Evolutionary conservation across 2,329 filamentous ascomycete genomes (phyloP).

Genomic region (Alternaria viburni): DNA sequence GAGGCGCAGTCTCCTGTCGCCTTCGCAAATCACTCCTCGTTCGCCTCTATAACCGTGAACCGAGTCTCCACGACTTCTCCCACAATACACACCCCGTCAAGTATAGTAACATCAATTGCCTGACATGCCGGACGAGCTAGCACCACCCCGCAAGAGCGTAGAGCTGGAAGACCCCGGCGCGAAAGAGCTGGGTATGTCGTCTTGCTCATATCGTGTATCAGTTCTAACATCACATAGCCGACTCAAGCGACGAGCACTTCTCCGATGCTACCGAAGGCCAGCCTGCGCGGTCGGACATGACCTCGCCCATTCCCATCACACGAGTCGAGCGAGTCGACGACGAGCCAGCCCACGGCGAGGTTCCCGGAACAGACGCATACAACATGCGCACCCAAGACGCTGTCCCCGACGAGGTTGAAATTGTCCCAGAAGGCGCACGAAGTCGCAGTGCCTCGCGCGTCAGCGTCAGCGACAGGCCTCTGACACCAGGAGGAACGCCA

Average conservation of each 20-base stretch:
- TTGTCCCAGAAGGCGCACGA: constrained; percentile 54
- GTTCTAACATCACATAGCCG: constrained; percentile 27
- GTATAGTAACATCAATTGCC: neutral
- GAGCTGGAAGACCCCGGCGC: constrained; percentile 64
- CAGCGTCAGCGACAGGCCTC: constrained; percentile 53
- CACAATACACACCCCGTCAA: neutral
- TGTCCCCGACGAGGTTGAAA: constrained; percentile 68
- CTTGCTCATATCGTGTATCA: too few species aligned
- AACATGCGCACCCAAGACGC: constrained; percentile 64
- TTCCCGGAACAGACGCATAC: constrained; percentile 67
- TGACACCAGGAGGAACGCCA: constrained; percentile 58
- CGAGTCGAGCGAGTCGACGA: constrained; percentile 69
- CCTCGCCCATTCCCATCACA: constrained; percentile 65
- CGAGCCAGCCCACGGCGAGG: constrained; percentile 63
- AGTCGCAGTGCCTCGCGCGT: constrained; percentile 50
- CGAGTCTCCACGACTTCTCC: neutral
- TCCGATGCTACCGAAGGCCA: constrained; percentile 68
- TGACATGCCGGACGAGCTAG: constrained; percentile 53
- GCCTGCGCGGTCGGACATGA: constrained; percentile 49
- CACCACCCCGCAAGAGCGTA: constrained; percentile 61
- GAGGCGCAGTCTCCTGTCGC: constrained; percentile 20
- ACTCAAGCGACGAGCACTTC: constrained; percentile 67
- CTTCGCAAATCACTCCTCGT: neutral
- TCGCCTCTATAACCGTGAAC: neutral
- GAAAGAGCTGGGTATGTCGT: constrained; percentile 59